Conservation (phyloP, 345 rosid genomes). For the Hibiscus mutabilis region DNA sequence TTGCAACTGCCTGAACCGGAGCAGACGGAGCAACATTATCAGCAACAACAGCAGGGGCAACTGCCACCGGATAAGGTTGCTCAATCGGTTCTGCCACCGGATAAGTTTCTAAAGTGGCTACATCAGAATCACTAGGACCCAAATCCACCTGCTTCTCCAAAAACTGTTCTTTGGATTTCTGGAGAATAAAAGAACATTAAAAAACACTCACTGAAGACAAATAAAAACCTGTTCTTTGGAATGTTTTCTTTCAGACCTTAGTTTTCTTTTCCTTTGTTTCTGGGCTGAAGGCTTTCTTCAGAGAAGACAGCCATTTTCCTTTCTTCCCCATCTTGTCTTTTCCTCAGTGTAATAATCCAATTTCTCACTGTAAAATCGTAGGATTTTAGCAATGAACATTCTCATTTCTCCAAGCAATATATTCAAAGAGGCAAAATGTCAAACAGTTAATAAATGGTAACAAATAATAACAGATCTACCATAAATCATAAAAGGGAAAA, state of each 20-base stretch:
- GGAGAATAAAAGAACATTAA: not conserved
- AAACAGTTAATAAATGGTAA: not conserved
- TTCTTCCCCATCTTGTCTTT: slow-evolving; percentile 71
- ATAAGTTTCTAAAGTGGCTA: slow-evolving; percentile 24
- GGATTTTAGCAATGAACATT: not conserved
- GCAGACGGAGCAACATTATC: slow-evolving; percentile 15
- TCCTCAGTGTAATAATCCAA: not conserved
- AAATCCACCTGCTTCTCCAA: slow-evolving; percentile 38
- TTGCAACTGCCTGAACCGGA: slow-evolving; percentile 30
- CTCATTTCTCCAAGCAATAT: too few species aligned
- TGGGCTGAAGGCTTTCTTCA: slow-evolving; percentile 82
- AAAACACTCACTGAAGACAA: not conserved
- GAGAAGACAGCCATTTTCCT: slow-evolving; percentile 85
- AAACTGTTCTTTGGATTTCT: slow-evolving; percentile 48
- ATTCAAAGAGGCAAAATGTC: not conserved
- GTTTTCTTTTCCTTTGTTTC: slow-evolving; percentile 56
- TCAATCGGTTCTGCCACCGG: slow-evolving; percentile 38
- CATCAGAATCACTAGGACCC: slow-evolving; percentile 22
- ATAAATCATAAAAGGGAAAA: not conserved
- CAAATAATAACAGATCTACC: not conserved
- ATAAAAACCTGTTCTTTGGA: not conserved
- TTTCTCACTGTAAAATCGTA: not conserved
- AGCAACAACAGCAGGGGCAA: not conserved
- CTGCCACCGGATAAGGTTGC: slow-evolving; percentile 25
- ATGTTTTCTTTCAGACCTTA: slow-evolving; percentile 22